phyloP scores from a whole-genome alignment of 495 filamentous ascomycete genomes.

The Penicillium bovifimosum region DNA sequence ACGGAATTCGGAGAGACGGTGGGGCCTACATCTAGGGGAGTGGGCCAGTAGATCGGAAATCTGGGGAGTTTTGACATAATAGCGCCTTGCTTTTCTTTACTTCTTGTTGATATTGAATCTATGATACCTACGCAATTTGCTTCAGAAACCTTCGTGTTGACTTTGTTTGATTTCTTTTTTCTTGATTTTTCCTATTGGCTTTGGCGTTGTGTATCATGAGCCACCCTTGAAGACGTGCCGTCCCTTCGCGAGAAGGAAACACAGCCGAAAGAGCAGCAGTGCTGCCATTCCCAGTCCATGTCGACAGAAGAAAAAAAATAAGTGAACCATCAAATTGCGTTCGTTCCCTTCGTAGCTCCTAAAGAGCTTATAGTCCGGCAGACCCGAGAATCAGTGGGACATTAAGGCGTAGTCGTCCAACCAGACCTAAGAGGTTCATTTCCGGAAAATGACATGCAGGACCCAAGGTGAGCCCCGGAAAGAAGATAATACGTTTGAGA shows the following conservation, averaged over 20 bases:
- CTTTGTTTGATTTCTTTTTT: background rate
- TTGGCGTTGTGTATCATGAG: slow-evolving; percentile 1
- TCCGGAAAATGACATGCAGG: background rate
- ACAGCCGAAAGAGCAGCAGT: background rate
- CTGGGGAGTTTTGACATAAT: background rate
- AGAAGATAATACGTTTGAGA: background rate
- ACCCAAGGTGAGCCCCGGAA: background rate
- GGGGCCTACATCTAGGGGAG: slow-evolving; percentile 9
- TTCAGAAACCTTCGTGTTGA: background rate
- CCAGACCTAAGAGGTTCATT: background rate
- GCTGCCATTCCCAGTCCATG: slow-evolving; percentile 1
- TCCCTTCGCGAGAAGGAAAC: background rate
- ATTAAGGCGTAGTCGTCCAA: background rate
- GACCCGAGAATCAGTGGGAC: slow-evolving; percentile 8
- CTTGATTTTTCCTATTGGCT: background rate
- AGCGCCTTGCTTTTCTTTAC: background rate
- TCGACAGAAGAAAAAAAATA: slow-evolving; percentile 9
- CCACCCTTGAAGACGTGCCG: background rate
- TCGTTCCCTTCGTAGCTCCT: slow-evolving; percentile 26
- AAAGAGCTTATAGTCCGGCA: slow-evolving; percentile 12
- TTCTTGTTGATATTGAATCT: slow-evolving; percentile 4
- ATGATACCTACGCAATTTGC: slow-evolving; percentile 10
- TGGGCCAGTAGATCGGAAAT: slow-evolving; percentile 10
- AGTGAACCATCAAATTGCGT: slow-evolving; percentile 11
- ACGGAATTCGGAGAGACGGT: slow-evolving; percentile 24